A percentile compares a stretch with the other conserved stretches of the same genome.
Evolutionary conservation across 177 flowering plant species (phyloP).

Genomic region (Vitis hybrid): DNA sequence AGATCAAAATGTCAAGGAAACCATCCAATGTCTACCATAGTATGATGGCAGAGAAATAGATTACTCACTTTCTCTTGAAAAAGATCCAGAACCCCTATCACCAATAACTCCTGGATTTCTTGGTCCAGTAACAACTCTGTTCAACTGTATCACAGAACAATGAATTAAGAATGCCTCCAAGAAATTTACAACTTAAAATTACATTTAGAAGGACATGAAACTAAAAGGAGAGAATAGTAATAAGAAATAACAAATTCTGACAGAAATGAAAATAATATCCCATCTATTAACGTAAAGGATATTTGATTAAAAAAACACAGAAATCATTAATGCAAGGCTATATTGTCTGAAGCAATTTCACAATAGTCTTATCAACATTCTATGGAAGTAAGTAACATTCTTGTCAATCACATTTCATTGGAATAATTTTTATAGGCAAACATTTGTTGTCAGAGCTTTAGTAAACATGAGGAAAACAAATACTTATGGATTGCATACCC

Average conservation of each 20-base stretch:
- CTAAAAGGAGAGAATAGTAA: not conserved
- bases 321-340: too few species aligned
- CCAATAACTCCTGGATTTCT: slow-evolving; percentile 49
- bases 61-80: slow-evolving; percentile 63
- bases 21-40: not conserved
- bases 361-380: too few species aligned
- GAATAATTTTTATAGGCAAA: too few species aligned
- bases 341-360: too few species aligned
- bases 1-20: not conserved
- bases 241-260: not conserved
- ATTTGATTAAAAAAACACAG: too few species aligned
- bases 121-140: slow-evolving; percentile 43
- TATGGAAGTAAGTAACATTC: too few species aligned
- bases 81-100: slow-evolving; percentile 48
- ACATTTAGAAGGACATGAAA: not conserved
- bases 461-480: too few species aligned
- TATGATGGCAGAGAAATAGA: slow-evolving; percentile 3
- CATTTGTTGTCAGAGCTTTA: too few species aligned
- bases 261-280: too few species aligned
- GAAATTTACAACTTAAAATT: not conserved
- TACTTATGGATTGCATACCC: too few species aligned
- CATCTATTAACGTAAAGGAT: too few species aligned
- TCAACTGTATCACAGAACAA: slow-evolving; percentile 37
- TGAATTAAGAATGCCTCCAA: not conserved
- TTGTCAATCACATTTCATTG: too few species aligned